Evolutionary conservation across 495 filamentous ascomycete species (phyloP), one percentile per base, ranked within the genome.

Genomic region (Daldinia grandis): DNA sequence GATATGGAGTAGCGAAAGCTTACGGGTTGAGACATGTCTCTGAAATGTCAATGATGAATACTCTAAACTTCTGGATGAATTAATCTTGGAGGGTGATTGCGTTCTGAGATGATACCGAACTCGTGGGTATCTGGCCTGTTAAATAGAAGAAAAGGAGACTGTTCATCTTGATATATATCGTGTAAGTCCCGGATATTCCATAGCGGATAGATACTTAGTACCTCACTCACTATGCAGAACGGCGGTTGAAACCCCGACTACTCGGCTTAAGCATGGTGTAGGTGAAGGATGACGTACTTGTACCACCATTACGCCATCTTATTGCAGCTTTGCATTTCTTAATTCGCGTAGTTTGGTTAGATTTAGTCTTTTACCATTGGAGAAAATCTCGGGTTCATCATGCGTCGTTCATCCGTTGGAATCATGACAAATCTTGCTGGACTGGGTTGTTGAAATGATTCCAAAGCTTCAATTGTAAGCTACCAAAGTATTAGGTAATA

Each of bases 1-100:
- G 42, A 47, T 47, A 27, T 57, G 5, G 24, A 6, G 49, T 38
- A 12, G 12, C 9, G 49, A 21, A 47, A 25, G 25, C 69, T 55
- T 53, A 72, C 69, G n/a, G 53, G 21, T 38, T 63, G 58, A 71
- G 68, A 58, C 69, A 72, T 72, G 38, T 63, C 63, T 59, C 54
- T 56, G 1, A 64, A 40, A 57, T 14, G 6, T 15, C 17, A 44
- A 42, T 54, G 37, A 38, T 44, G 10, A 40, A 33, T 31, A 1
- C 5, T 37, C 31, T 5, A 25, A 15, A 25, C 19, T 21, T 58
- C 21, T 38, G 4, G 9, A 38, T 38, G 8, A 38, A 38, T 38
- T 9, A 38, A 12, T 14, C 1, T 38, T 4, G 10, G 15, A 21
- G 3, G n/a, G 12, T 47, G 42, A 24, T 12, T 21, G 19, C 1